Evolutionary conservation across 225 moss, liverwort and hornwort genomes (phyloP).

Genomic region (Asterella californica): DNA sequence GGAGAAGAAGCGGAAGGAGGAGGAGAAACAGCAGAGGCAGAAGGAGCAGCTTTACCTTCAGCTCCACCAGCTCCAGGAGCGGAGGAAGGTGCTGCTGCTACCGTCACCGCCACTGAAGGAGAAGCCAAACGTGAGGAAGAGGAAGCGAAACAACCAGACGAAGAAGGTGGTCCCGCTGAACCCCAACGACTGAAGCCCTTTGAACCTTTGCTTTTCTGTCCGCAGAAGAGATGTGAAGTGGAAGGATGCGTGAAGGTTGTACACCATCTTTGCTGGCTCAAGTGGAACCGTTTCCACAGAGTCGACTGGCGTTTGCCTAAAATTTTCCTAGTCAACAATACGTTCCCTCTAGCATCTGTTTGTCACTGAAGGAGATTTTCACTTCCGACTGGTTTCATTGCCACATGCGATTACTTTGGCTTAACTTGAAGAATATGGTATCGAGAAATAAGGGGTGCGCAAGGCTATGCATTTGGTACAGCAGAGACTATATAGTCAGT

Average conservation of each 20-base stretch:
- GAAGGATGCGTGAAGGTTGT: constrained; percentile 42
- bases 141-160: not conserved
- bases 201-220: constrained; percentile 38
- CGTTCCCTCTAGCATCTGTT: constrained; percentile 32
- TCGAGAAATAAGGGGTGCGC: no score
- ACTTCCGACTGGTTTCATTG: no score
- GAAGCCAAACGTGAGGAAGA: not conserved
- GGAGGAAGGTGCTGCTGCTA: not conserved
- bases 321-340: constrained; percentile 29
- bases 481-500: no score
- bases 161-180: not conserved
- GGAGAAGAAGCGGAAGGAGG: not conserved
- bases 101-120: not conserved
- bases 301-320: constrained; percentile 21
- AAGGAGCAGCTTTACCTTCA: constrained; percentile 1
- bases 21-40: constrained; percentile 9
- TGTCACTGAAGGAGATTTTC: constrained; percentile 35
- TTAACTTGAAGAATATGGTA: no score
- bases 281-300: constrained; percentile 40
- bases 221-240: constrained; percentile 24
- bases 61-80: not conserved
- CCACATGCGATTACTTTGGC: no score
- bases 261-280: constrained; percentile 38
- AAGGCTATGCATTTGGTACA: no score
- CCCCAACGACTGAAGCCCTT: constrained; percentile 24